A percentile compares a stretch with the other conserved stretches of the same genome.
Conservation (phyloP, 2,329 filamentous ascomycete species). For the Ophiostoma populinum region DNA sequence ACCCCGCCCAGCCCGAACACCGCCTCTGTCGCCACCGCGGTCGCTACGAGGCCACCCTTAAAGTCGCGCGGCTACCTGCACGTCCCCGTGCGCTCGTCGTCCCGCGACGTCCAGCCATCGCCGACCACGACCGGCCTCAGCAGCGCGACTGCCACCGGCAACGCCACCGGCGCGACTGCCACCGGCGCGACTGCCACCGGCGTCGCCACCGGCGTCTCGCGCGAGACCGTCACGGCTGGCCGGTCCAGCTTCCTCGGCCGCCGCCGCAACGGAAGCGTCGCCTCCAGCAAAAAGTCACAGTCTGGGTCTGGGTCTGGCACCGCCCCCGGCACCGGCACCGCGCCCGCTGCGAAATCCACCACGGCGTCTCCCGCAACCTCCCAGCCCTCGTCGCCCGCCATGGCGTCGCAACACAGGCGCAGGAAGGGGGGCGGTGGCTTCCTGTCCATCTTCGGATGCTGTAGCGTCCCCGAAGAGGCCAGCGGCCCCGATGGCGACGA, state of each 20-base stretch:
- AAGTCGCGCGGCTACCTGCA: slow-evolving; percentile 36
- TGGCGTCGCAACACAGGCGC: slow-evolving; percentile 26
- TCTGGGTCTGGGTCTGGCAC: slow-evolving; percentile 1
- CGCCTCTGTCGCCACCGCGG: slow-evolving; percentile 3
- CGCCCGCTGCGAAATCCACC: slow-evolving; percentile 25
- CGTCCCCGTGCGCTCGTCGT: slow-evolving; percentile 45
- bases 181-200: background rate
- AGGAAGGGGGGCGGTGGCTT: slow-evolving; percentile 34
- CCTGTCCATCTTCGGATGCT: slow-evolving; percentile 48
- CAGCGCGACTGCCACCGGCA: slow-evolving; percentile 36
- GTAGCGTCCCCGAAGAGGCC: slow-evolving; percentile 42
- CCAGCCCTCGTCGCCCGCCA: slow-evolving; percentile 33
- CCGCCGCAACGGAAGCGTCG: slow-evolving; percentile 46
- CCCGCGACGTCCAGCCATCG: slow-evolving; percentile 41
- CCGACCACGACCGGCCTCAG: slow-evolving; percentile 42
- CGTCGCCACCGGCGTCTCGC: slow-evolving; percentile 36
- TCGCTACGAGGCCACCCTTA: slow-evolving; percentile 21
- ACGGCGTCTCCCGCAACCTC: slow-evolving; percentile 31
- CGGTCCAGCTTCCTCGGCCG: slow-evolving; percentile 45
- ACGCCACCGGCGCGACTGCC: slow-evolving; percentile 40
- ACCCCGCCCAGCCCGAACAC: slow-evolving; percentile 23
- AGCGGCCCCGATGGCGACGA: slow-evolving; percentile 35
- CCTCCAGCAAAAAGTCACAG: slow-evolving; percentile 1
- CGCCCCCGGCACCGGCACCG: background rate
- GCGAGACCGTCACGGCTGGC: slow-evolving; percentile 45